Evolutionary conservation across 768 basidiomycete species (phyloP).

Genomic region (Mrakia blollopis): DNA sequence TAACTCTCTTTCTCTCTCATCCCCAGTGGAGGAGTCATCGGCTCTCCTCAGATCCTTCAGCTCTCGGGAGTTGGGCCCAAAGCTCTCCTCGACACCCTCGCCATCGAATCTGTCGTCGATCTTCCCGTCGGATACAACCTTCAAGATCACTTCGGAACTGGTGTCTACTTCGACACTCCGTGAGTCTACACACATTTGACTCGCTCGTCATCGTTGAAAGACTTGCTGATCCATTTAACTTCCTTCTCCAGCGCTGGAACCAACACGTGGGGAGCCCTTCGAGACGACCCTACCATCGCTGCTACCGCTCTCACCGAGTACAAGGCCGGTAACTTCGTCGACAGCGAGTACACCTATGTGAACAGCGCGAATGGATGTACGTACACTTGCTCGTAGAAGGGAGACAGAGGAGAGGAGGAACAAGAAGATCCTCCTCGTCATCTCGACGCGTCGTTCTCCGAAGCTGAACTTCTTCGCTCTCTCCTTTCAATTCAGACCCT

Average conservation of each 20-base stretch:
- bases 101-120: conserved; percentile 48
- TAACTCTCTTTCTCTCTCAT: background rate
- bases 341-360: conserved; percentile 27
- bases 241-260: background rate
- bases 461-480: no score
- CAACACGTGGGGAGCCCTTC: conserved; percentile 16
- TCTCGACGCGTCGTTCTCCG: no score
- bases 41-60: conserved; percentile 56
- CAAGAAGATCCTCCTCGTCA: no score
- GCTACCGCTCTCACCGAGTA: conserved; percentile 7
- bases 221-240: background rate
- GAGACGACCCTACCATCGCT: conserved; percentile 1
- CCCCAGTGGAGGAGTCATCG: conserved; percentile 50
- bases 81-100: conserved; percentile 52
- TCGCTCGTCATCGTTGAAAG: no score
- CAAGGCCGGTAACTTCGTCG: conserved; percentile 7
- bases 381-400: background rate
- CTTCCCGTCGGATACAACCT: conserved; percentile 62
- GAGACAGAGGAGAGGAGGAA: no score
- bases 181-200: no score
- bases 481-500: background rate
- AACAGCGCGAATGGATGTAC: background rate
- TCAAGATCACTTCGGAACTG: conserved; percentile 38
- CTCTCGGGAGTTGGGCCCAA: conserved; percentile 58
- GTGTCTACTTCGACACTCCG: no score